Base-by-base conservation (phyloP, 2,329 filamentous ascomycete species). In the Lasiodiplodia theobromae region DNA sequence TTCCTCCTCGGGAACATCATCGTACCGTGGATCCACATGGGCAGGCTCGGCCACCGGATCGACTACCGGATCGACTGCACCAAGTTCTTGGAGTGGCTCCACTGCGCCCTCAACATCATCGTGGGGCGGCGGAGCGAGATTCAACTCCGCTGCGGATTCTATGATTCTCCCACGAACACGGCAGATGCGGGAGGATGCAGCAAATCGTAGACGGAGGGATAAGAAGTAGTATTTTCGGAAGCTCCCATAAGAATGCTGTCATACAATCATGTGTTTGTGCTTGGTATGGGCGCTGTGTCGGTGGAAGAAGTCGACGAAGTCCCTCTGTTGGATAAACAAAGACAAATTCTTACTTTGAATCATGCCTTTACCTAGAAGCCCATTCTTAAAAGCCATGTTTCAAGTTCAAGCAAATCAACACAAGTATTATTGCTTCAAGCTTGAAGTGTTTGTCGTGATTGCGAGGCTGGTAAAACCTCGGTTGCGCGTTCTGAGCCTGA, bases 91-190 rank as follows among this genome's bases (percentile, higher is more conserved):
- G 23, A 34, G 23, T 28, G 54, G 54, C 10, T 57, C 54, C 25
- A 60, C 57, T 16, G 57, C 57, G 28, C 57, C 57, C 11, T 44
- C 57, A 7, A 60, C 56, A 4, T 60, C 56, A 23, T 60, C 56
- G n/a, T 60, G 56, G 56, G 56, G 56, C n/a, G 56, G 56, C 25
- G 56, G 56, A 6, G 28, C 14, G 10, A 60, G 57, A 38, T 60
- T 60, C 18, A 14, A 23, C 1, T 60, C 57, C 11, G 14, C 57
- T 12, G 38, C 57, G 7, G 57, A 60, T 23, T 60, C 57, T 8
- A 60, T 60, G 38, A 60, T 60, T 23, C 37, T 60, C 16, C 37
- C 37, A 21, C 23, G 57, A 28, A 60, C 34, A 10, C 37, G 23
- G 7, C 37, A 40, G 23, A 60, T 60, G 38, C 14, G 21, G 21